Evolutionary conservation across 2,329 filamentous ascomycete species (phyloP).

Genomic region (Aspergillus novofumigatus): DNA sequence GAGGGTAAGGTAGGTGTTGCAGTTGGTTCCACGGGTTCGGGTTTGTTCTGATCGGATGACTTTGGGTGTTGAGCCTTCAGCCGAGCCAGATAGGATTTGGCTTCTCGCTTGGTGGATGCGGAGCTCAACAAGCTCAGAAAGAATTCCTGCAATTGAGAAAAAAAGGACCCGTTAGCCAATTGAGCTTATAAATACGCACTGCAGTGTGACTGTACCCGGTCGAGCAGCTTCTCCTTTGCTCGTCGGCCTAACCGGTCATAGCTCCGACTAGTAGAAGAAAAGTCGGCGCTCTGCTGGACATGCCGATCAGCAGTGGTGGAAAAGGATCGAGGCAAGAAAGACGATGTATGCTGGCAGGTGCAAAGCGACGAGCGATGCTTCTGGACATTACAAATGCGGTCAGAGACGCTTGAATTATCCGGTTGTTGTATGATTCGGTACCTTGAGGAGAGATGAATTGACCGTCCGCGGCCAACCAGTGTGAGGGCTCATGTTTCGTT

Average conservation of each 20-base stretch:
- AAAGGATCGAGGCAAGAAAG: constrained; percentile 10
- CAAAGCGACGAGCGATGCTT: constrained; percentile 17
- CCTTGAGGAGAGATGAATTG: constrained; percentile 27
- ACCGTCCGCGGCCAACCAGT: constrained; percentile 29
- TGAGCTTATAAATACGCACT: not conserved
- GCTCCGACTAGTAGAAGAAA: constrained; percentile 25
- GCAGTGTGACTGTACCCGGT: constrained; percentile 30
- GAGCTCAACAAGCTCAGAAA: constrained; percentile 82
- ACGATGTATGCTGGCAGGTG: constrained; percentile 1
- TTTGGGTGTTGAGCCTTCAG: constrained; percentile 55
- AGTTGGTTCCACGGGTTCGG: constrained; percentile 18
- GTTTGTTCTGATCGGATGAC: constrained; percentile 29
- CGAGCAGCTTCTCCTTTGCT: constrained; percentile 42
- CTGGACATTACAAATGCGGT: constrained; percentile 8
- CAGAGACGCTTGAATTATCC: not conserved
- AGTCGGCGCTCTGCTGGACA: constrained; percentile 26
- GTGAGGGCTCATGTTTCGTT: constrained; percentile 34
- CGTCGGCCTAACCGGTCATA: constrained; percentile 34
- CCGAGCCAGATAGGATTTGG: constrained; percentile 83
- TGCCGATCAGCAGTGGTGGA: constrained; percentile 16
- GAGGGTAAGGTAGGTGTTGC: constrained; percentile 23
- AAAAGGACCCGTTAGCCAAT: constrained; percentile 3
- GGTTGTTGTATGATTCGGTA: constrained; percentile 7
- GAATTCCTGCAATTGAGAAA: constrained; percentile 59
- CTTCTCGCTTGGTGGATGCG: constrained; percentile 87